Percentiles rank a stretch among this genome's conserved stretches.
These are phyloP conservation scores for Xylaria sp. DNA, from an alignment of 2,329 filamentous ascomycete species.

Conservation along the genomic window DNA sequence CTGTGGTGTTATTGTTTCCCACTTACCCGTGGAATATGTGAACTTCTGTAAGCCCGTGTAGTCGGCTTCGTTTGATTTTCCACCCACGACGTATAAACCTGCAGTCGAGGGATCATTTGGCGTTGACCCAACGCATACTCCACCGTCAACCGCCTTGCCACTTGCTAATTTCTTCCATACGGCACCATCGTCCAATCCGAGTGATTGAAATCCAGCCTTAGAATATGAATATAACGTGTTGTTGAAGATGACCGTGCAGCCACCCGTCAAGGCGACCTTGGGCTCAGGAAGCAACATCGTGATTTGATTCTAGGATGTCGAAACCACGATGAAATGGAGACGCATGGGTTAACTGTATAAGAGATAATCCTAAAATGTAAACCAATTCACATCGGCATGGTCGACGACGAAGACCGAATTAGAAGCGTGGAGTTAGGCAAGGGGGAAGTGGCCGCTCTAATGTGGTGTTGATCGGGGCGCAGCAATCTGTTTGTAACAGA, in stretches of 20 bases:
- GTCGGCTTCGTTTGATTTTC: conserved; percentile 62
- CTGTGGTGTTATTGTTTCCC: conserved; percentile 59
- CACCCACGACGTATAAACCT: conserved; percentile 85
- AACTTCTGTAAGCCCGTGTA: conserved; percentile 82
- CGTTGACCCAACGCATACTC: conserved; percentile 78
- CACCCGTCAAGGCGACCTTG: conserved; percentile 74
- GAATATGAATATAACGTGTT: conserved; percentile 89
- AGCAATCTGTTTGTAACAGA: conserved; percentile 37
- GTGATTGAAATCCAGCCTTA: conserved; percentile 76
- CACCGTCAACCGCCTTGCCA: conserved; percentile 78
- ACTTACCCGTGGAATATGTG: conserved; percentile 64
- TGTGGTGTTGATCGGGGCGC: conserved; percentile 38
- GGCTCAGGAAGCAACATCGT: conserved; percentile 80
- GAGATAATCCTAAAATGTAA: conserved; percentile 32
- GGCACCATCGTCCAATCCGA: conserved; percentile 74
- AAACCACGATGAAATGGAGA: conserved; percentile 15
- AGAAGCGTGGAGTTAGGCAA: background rate
- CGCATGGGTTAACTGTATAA: conserved; percentile 29
- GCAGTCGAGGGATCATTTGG: conserved; percentile 68
- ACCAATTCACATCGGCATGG: conserved; percentile 43
- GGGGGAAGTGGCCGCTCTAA: conserved; percentile 15
- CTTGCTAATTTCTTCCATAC: conserved; percentile 75
- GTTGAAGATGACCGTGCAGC: conserved; percentile 84
- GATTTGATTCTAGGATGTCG: conserved; percentile 32
- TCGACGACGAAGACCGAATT: conserved; percentile 33